Conservation (phyloP, 2,329 filamentous ascomycete genomes). For the Hypoxylon sp. region DNA sequence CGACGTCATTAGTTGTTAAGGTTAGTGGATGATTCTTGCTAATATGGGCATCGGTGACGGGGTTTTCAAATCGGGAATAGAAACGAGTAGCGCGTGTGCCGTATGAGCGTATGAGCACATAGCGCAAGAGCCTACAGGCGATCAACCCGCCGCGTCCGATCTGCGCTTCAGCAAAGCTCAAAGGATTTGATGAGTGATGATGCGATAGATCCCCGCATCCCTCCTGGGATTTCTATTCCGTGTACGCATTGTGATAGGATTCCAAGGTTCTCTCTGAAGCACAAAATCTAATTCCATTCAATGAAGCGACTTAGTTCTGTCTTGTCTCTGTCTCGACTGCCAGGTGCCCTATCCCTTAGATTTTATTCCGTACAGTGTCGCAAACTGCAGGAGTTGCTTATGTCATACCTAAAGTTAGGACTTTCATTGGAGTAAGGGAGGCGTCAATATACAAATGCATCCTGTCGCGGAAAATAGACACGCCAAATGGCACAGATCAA, state of each 20-base stretch:
- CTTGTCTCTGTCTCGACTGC: too few relatives aligned
- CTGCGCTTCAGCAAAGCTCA: constrained; percentile 36
- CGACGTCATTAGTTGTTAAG: constrained; percentile 29
- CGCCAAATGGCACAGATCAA: constrained; percentile 11
- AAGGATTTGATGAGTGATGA: constrained; percentile 23
- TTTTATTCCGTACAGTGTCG: constrained; percentile 8
- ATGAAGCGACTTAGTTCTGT: not conserved
- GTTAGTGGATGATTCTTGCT: constrained; percentile 32
- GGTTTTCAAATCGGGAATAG: constrained; percentile 6
- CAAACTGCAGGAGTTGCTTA: constrained; percentile 10
- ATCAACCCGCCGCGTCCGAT: constrained; percentile 41
- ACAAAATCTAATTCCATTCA: constrained; percentile 2
- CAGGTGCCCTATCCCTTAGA: not conserved
- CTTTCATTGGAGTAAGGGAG: constrained; percentile 12
- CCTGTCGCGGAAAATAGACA: constrained; percentile 14
- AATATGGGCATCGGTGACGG: constrained; percentile 14
- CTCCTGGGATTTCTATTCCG: not conserved
- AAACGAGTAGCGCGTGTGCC: constrained; percentile 9
- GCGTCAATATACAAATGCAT: constrained; percentile 6
- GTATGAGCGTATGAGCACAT: constrained; percentile 32
- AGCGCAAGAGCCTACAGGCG: constrained; percentile 33
- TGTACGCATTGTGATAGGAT: constrained; percentile 34
- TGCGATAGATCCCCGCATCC: constrained; percentile 11
- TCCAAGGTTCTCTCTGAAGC: constrained; percentile 6
- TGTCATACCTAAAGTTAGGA: constrained; percentile 30